Conservation (phyloP, 306 rosid genomes). For the Casuarina cunninghamiana region DNA sequence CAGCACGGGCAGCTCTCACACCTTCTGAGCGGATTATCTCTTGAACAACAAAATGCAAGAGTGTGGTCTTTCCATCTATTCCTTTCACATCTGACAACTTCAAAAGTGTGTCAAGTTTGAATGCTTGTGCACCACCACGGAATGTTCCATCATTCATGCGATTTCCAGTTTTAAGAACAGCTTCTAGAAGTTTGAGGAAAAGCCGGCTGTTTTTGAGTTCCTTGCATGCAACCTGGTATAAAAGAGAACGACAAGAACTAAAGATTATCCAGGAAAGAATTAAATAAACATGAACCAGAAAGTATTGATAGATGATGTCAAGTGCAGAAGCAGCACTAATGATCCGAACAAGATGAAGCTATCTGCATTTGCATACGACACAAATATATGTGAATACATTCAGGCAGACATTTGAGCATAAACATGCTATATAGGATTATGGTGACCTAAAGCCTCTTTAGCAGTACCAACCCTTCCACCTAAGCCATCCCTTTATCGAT, state of each 20-base stretch:
- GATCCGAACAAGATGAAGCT: not conserved
- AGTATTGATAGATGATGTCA: not conserved
- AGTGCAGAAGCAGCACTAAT: not conserved
- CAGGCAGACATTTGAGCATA: not conserved
- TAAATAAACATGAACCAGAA: slow-evolving; percentile 13
- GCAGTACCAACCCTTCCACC: not conserved
- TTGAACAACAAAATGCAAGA: slow-evolving; percentile 86
- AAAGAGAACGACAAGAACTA: slow-evolving; percentile 25
- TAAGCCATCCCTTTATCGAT: not conserved
- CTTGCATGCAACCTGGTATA: slow-evolving; percentile 75
- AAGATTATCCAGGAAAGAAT: slow-evolving; percentile 11
- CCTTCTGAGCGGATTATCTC: slow-evolving; percentile 95
- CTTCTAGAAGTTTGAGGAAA: slow-evolving; percentile 97
- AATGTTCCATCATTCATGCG: slow-evolving; percentile 97
- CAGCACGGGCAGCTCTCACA: slow-evolving; percentile 58
- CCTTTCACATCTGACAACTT: slow-evolving; percentile 95
- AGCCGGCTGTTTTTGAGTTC: slow-evolving; percentile 78
- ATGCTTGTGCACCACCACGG: slow-evolving; percentile 95
- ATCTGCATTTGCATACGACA: not conserved
- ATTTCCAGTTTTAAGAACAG: slow-evolving; percentile 97
- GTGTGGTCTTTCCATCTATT: slow-evolving; percentile 89
- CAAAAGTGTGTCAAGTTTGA: slow-evolving; percentile 87
- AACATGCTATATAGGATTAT: not conserved
- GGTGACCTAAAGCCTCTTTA: not conserved
- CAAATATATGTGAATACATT: not conserved